Conservation (phyloP, 2,329 filamentous ascomycete genomes). For the Sclerotinia sclerotiorum region DNA sequence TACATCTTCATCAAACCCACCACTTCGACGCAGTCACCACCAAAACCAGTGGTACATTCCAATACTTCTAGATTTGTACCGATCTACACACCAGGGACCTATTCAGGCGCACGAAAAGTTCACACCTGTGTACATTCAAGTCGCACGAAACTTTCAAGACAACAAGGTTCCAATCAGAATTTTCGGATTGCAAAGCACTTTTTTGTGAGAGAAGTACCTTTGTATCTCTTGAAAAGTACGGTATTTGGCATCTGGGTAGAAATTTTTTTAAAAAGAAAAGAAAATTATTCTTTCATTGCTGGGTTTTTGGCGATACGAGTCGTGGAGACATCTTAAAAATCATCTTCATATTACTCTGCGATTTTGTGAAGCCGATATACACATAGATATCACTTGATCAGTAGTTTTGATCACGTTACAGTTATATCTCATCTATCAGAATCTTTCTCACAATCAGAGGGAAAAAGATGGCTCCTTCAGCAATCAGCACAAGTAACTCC, state of each 20-base stretch:
- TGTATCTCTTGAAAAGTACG: not conserved
- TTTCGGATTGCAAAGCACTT: constrained; percentile 17
- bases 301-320: not conserved
- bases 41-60: not conserved
- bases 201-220: constrained; percentile 10
- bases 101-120: not conserved
- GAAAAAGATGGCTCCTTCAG: constrained; percentile 34
- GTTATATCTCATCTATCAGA: not conserved
- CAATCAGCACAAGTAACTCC: constrained; percentile 28
- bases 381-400: constrained; percentile 8
- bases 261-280: too few species aligned
- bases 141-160: not conserved
- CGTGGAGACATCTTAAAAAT: not conserved
- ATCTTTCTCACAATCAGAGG: not conserved
- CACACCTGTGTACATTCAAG: not conserved
- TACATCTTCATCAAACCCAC: not conserved
- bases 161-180: constrained; percentile 17
- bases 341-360: too few species aligned
- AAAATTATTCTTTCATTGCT: not conserved
- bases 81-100: not conserved
- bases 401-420: constrained; percentile 20
- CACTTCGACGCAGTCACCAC: not conserved
- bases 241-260: not conserved
- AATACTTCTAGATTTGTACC: constrained; percentile 8
- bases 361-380: not conserved